phyloP scores from a whole-genome alignment of 2,329 filamentous ascomycete genomes.

The Aspergillus sp. region DNA sequence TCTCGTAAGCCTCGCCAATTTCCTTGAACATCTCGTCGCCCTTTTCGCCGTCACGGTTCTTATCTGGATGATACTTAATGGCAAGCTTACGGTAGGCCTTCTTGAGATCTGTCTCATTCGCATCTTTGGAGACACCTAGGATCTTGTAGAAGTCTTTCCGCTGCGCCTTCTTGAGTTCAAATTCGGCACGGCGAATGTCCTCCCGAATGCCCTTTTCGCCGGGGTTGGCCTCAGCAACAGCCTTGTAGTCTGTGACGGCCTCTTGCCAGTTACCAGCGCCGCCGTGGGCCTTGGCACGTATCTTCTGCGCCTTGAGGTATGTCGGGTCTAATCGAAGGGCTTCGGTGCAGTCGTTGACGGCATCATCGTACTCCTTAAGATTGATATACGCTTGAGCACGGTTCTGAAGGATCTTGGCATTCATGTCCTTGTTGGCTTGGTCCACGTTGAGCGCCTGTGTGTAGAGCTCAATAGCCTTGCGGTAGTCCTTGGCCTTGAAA shows the following conservation, averaged over 20 bases:
- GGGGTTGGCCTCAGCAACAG: slow-evolving; percentile 77
- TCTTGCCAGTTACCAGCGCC: slow-evolving; percentile 89
- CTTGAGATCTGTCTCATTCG: slow-evolving; percentile 83
- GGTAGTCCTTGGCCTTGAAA: slow-evolving; percentile 82
- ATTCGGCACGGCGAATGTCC: slow-evolving; percentile 84
- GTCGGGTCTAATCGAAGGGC: slow-evolving; percentile 78
- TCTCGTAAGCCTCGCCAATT: slow-evolving; percentile 95
- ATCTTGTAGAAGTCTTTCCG: slow-evolving; percentile 99
- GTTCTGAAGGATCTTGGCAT: slow-evolving; percentile 93
- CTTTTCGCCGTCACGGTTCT: slow-evolving; percentile 80
- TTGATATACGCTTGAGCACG: slow-evolving; percentile 76
- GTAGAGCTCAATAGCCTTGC: slow-evolving; percentile 81
- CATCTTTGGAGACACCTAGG: slow-evolving; percentile 81
- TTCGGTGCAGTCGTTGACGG: slow-evolving; percentile 81
- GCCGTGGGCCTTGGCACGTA: slow-evolving; percentile 85
- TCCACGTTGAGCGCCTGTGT: slow-evolving; percentile 80
- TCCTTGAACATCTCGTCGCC: slow-evolving; percentile 95
- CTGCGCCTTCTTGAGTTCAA: slow-evolving; percentile 96
- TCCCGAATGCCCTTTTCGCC: slow-evolving; percentile 76
- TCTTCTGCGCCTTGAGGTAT: slow-evolving; percentile 90
- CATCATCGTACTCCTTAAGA: slow-evolving; percentile 78
- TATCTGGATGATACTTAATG: slow-evolving; percentile 93
- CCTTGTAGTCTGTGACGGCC: slow-evolving; percentile 84
- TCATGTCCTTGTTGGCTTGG: slow-evolving; percentile 83
- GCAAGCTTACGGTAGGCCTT: slow-evolving; percentile 95